These are phyloP conservation scores for Phaeosphaeria sp. DNA, from an alignment of 2,329 filamentous ascomycete genomes.

Conservation along the genomic window DNA sequence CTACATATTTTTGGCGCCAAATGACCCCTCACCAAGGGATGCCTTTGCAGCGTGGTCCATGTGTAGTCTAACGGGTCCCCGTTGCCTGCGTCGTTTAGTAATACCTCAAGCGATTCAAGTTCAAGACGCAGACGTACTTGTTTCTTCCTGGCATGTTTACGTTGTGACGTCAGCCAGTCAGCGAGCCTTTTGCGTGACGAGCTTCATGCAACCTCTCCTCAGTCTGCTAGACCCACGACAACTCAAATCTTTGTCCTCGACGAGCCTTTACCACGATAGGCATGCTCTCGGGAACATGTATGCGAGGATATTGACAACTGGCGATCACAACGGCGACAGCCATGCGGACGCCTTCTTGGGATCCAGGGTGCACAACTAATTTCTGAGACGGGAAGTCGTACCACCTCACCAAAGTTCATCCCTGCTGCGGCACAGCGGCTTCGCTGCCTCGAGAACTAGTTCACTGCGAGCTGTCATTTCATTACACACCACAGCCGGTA, in stretches of 20 bases:
- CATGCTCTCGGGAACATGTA: not conserved
- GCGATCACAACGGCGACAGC: not conserved
- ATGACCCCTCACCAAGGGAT: not conserved
- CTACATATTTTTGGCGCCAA: not conserved
- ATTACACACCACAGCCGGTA: not conserved
- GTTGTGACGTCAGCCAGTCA: not conserved
- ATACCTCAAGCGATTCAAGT: not conserved
- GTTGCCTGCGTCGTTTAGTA: not conserved
- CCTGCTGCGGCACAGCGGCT: conserved; percentile 9
- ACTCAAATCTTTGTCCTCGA: not conserved
- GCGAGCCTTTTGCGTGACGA: not conserved
- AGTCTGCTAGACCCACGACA: not conserved
- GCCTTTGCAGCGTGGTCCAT: not conserved
- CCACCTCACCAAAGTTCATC: not conserved
- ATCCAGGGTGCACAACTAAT: not conserved
- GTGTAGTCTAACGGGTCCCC: not conserved
- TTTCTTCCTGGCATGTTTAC: not conserved
- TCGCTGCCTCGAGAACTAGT: conserved; percentile 6
- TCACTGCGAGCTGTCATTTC: not conserved
- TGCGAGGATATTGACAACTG: not conserved
- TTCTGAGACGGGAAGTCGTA: not conserved
- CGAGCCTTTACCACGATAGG: not conserved
- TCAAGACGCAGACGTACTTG: not conserved
- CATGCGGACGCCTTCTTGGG: not conserved
- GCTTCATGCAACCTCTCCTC: not conserved